Conservation (phyloP, 495 filamentous ascomycete species). For the Patellaria atrata region DNA sequence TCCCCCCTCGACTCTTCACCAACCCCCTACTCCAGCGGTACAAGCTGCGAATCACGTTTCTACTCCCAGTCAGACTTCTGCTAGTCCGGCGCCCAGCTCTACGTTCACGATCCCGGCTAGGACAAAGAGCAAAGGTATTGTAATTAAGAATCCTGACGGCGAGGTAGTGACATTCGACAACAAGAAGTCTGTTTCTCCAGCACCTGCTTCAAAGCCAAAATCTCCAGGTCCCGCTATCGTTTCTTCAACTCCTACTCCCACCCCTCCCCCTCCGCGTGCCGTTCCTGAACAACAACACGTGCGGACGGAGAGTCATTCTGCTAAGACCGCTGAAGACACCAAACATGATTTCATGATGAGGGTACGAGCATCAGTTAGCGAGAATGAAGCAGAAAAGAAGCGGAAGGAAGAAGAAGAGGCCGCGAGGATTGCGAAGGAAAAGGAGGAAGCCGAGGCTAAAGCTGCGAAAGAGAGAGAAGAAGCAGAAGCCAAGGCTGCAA, state of each 20-base stretch:
- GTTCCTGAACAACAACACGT: conserved; percentile 38
- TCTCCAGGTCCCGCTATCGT: conserved; percentile 46
- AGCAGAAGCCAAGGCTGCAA: conserved; percentile 19
- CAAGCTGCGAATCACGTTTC: conserved; percentile 36
- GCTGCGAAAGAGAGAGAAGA: conserved; percentile 15
- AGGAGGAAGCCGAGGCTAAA: conserved; percentile 35
- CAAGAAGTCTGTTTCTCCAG: conserved; percentile 38
- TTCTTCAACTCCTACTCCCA: conserved; percentile 47
- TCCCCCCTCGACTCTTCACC: conserved; percentile 64
- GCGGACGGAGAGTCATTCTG: conserved; percentile 42
- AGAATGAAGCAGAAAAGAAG: conserved; percentile 36
- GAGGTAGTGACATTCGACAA: conserved; percentile 49
- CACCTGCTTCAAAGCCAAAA: conserved; percentile 16
- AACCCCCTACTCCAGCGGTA: conserved; percentile 42
- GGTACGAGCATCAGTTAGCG: conserved; percentile 50
- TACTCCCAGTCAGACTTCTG: conserved; percentile 42
- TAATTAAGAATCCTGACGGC: conserved; percentile 66
- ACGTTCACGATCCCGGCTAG: conserved; percentile 40
- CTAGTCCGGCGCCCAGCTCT: conserved; percentile 31
- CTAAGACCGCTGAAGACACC: conserved; percentile 57
- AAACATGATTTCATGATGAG: conserved; percentile 35
- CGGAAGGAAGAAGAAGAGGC: conserved; percentile 29
- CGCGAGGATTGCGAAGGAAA: conserved; percentile 28
- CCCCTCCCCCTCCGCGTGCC: conserved; percentile 39
- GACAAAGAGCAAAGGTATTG: conserved; percentile 52